Evolutionary conservation across 2,329 filamentous ascomycete species (phyloP).

Genomic region (Xylariaceae sp.): DNA sequence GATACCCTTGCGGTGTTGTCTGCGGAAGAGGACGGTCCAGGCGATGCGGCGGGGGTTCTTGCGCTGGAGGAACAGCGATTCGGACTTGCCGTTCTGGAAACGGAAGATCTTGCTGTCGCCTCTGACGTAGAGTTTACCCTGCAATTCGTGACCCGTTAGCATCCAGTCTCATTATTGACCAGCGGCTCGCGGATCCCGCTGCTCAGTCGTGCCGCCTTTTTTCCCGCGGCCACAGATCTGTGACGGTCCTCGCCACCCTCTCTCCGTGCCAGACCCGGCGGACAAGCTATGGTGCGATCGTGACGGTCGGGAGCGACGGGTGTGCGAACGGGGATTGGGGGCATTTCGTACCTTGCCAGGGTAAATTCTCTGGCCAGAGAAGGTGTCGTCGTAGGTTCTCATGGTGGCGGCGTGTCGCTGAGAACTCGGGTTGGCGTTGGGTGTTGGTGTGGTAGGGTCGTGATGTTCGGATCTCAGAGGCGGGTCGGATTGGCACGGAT

Average conservation of each 20-base stretch:
- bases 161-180: background rate
- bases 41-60: constrained; percentile 99
- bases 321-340: constrained; percentile 5
- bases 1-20: constrained; percentile 99
- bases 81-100: constrained; percentile 99
- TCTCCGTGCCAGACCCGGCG: background rate
- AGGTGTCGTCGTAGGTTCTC: constrained; percentile 60
- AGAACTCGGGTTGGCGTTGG: constrained; percentile 30
- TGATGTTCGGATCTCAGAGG: constrained; percentile 16
- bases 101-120: constrained; percentile 99
- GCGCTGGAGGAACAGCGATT: constrained; percentile 99
- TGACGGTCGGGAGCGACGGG: constrained; percentile 10
- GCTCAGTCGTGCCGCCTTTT: constrained; percentile 1
- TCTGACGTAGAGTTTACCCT: constrained; percentile 99
- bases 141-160: too few relatives aligned
- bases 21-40: constrained; percentile 96
- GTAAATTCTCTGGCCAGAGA: constrained; percentile 61
- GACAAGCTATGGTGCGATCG: constrained; percentile 15
- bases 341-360: constrained; percentile 54
- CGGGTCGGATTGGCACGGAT: constrained; percentile 15
- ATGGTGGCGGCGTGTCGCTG: constrained; percentile 41
- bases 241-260: background rate
- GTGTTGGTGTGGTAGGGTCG: constrained; percentile 25
- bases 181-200: constrained; percentile 3
- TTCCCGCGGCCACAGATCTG: too few relatives aligned